Conservation (phyloP, 78 protist genomes). For the Planoprotostelium fungivorum region DNA sequence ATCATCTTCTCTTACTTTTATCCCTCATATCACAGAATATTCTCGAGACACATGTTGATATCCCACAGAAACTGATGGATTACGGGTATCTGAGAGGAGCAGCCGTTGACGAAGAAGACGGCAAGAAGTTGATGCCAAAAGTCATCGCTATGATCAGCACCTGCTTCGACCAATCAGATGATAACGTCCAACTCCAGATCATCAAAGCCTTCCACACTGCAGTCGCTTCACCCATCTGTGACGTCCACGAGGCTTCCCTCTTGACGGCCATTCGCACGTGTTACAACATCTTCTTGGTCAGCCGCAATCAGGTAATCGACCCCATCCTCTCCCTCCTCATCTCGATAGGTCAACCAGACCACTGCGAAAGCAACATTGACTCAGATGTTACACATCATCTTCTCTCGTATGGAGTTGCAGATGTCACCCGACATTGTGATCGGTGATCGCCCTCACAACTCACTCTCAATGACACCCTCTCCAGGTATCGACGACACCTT, state of each 20-base stretch:
- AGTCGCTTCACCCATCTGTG: slow-evolving; percentile 57
- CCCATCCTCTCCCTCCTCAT: neutral
- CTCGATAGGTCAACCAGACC: slow-evolving; percentile 8
- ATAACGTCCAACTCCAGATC: slow-evolving; percentile 68
- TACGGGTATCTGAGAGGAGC: slow-evolving; percentile 46
- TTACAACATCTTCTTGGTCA: slow-evolving; percentile 63
- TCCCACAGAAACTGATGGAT: slow-evolving; percentile 52
- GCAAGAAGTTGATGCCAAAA: slow-evolving; percentile 3
- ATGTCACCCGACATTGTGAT: neutral
- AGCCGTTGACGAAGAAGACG: slow-evolving; percentile 8
- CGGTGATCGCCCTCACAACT: neutral
- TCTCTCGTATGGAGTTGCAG: slow-evolving; percentile 27
- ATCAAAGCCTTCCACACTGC: slow-evolving; percentile 66
- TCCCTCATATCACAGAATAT: too few relatives aligned
- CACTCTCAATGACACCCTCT: neutral
- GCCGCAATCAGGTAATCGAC: neutral
- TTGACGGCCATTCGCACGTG: slow-evolving; percentile 63
- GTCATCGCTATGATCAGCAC: slow-evolving; percentile 39
- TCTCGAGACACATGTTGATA: too few relatives aligned
- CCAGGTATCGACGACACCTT: neutral
- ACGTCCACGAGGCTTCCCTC: slow-evolving; percentile 77
- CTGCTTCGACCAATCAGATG: slow-evolving; percentile 52
- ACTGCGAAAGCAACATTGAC: slow-evolving; percentile 41
- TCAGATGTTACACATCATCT: slow-evolving; percentile 48
- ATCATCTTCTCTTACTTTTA: neutral